A percentile compares a stretch with the other conserved stretches of the same genome.
phyloP scores from a whole-genome alignment of 2,329 filamentous ascomycete species.

The Paecilomyces fulvus region DNA sequence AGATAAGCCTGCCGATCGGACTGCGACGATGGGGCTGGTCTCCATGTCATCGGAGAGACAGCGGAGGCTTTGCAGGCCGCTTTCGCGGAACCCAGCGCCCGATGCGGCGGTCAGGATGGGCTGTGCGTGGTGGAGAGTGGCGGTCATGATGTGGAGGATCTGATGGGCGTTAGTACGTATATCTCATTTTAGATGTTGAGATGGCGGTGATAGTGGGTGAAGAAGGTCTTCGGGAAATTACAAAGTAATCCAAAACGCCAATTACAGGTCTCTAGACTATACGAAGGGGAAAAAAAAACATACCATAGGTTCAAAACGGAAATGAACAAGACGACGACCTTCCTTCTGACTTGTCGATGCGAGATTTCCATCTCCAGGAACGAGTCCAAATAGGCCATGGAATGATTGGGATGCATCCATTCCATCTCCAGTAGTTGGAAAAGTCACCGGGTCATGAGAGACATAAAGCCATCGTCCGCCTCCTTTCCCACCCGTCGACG shows the following conservation, averaged over 20 bases:
- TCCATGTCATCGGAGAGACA: conserved; percentile 32
- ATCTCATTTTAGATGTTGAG: not conserved
- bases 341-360: conserved; percentile 36
- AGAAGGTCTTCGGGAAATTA: not conserved
- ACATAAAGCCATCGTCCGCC: conserved; percentile 80
- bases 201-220: not conserved
- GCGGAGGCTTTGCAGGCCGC: conserved; percentile 62
- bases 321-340: conserved; percentile 53
- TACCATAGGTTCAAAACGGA: conserved; percentile 96
- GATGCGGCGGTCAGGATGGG: conserved; percentile 66
- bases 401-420: conserved; percentile 19
- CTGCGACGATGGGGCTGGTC: conserved; percentile 66
- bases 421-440: conserved; percentile 8
- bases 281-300: conserved; percentile 20
- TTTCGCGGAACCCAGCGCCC: conserved; percentile 81
- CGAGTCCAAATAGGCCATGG: conserved; percentile 37
- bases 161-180: conserved; percentile 31
- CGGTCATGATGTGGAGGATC: conserved; percentile 82
- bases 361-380: conserved; percentile 21
- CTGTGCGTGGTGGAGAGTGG: conserved; percentile 67
- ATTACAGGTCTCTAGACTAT: not conserved
- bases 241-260: not conserved
- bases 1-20: conserved; percentile 72
- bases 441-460: conserved; percentile 63
- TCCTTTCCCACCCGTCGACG: conserved; percentile 73